These are phyloP conservation scores for Crotalaria pallida DNA, from an alignment of 306 rosid genomes.

Conservation along the genomic window DNA sequence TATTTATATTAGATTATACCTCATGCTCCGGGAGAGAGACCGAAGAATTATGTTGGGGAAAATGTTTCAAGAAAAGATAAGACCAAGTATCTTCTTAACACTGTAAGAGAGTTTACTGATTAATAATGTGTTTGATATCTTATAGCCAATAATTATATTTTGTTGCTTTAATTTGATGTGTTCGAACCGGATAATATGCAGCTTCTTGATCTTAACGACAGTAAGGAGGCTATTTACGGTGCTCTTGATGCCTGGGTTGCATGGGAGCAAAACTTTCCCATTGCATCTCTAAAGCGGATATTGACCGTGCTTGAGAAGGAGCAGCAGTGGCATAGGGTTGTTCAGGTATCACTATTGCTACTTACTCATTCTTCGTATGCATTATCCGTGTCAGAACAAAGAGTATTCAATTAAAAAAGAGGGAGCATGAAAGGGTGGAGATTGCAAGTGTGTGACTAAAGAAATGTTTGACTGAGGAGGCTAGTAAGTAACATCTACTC, in stretches of 20 bases:
- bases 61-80: slow-evolving; percentile 38
- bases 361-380: neutral
- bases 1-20: neutral
- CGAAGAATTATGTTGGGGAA: slow-evolving; percentile 26
- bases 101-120: slow-evolving; percentile 23
- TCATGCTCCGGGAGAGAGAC: slow-evolving; percentile 3
- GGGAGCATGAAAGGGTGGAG: neutral
- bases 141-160: neutral
- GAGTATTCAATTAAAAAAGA: neutral
- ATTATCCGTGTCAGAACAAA: neutral
- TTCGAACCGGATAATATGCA: slow-evolving; percentile 36
- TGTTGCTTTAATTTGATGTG: neutral
- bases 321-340: slow-evolving; percentile 82
- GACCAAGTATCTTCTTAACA: slow-evolving; percentile 26
- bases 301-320: slow-evolving; percentile 71
- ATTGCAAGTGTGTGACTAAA: neutral
- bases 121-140: neutral
- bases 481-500: neutral
- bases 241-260: slow-evolving; percentile 95
- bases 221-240: slow-evolving; percentile 77
- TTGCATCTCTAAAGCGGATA: slow-evolving; percentile 49
- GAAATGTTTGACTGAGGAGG: neutral
- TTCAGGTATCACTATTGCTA: slow-evolving; percentile 48
- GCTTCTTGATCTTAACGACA: slow-evolving; percentile 66
- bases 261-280: slow-evolving; percentile 81